A percentile compares a stretch with the other conserved stretches of the same genome.
Conservation (phyloP, 352 stramenopile species). For the Phytophthora capsici region DNA sequence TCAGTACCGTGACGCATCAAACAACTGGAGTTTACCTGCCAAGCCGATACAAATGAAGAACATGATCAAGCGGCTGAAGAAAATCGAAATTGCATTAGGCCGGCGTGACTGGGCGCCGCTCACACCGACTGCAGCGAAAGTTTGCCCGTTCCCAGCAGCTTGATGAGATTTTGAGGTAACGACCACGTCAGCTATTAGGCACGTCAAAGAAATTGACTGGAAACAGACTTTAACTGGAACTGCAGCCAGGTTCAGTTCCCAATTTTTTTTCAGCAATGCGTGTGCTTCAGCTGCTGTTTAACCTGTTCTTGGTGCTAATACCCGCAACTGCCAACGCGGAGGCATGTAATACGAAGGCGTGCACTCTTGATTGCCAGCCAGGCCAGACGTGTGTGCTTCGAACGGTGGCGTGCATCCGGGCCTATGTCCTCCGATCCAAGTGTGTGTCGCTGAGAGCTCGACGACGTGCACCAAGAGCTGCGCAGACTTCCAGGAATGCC, state of each 20-base stretch:
- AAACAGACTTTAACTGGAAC: not conserved
- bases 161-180: not conserved
- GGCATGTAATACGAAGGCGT: constrained; percentile 7
- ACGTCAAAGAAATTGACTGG: not conserved
- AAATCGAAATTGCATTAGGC: constrained; percentile 30
- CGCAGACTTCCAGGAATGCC: constrained; percentile 16
- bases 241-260: not conserved
- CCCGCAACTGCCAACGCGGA: not conserved
- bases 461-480: constrained; percentile 7
- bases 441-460: constrained; percentile 9
- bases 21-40: constrained; percentile 38
- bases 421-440: constrained; percentile 17
- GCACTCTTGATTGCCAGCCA: constrained; percentile 9
- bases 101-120: constrained; percentile 21
- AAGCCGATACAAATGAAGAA: constrained; percentile 60
- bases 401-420: constrained; percentile 13
- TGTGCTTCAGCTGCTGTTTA: constrained; percentile 1
- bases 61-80: constrained; percentile 50
- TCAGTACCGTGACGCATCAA: not conserved
- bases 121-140: constrained; percentile 2
- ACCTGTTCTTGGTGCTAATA: constrained; percentile 1
- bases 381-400: constrained; percentile 8
- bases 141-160: constrained; percentile 14
- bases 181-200: not conserved
- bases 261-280: not conserved